phyloP scores from a whole-genome alignment of 202 grass and related monocot species.

The Hordeum pubiflorum region DNA sequence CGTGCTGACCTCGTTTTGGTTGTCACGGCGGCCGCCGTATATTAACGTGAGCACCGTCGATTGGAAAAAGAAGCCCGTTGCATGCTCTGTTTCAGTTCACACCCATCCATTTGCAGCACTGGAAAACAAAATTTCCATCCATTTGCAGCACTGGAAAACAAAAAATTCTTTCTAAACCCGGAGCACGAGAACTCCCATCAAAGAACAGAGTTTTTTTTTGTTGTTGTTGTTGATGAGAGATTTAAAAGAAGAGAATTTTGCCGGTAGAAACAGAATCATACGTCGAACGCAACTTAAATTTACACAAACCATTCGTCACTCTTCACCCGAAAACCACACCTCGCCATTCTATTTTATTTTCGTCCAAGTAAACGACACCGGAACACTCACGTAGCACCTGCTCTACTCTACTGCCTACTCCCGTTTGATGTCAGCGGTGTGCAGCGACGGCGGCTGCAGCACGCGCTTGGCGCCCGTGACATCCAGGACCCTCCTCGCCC shows the following conservation, averaged over 20 bases:
- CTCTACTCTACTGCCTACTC: conserved; percentile 3
- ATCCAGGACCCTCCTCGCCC: conserved; percentile 37
- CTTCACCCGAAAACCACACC: background rate
- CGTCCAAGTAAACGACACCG: no score
- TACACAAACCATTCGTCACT: background rate
- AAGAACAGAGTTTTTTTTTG: no score
- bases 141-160: no score
- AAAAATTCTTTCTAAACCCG: background rate
- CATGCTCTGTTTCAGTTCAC: no score
- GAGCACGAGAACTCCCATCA: background rate
- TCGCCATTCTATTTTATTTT: background rate
- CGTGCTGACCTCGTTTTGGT: background rate
- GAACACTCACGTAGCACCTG: background rate
- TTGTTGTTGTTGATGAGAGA: no score
- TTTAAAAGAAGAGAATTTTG: background rate
- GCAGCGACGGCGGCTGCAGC: conserved; percentile 44
- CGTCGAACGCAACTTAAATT: background rate
- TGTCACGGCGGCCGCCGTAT: no score
- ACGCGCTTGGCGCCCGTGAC: conserved; percentile 24
- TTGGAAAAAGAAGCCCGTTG: no score
- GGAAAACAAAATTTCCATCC: no score
- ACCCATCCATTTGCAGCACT: no score
- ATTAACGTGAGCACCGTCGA: no score
- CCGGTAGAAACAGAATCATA: background rate
- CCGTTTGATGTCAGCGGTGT: conserved; percentile 42